phyloP scores from a whole-genome alignment of 208 protist genomes.

The Acanthamoeba quina region DNA sequence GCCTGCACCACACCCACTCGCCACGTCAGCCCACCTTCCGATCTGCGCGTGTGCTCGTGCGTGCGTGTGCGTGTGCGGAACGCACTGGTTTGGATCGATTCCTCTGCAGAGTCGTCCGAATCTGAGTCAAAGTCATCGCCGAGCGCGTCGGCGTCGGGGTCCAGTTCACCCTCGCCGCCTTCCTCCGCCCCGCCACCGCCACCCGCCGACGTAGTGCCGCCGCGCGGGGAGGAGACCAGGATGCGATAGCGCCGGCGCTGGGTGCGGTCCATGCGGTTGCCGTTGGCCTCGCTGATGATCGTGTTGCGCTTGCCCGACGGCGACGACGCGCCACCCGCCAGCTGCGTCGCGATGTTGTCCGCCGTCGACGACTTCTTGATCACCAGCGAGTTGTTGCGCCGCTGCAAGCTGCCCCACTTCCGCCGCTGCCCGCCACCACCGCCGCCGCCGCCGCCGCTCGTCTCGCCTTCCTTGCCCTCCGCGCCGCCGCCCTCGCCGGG shows the following conservation, averaged over 20 bases:
- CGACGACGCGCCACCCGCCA: background rate
- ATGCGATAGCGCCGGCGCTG: slow-evolving; percentile 50
- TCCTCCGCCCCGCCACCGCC: background rate
- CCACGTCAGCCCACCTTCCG: background rate
- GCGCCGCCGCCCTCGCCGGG: background rate
- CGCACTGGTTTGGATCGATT: background rate
- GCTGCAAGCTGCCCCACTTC: slow-evolving; percentile 36
- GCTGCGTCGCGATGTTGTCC: background rate
- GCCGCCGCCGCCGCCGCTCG: background rate
- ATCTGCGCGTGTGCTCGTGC: background rate
- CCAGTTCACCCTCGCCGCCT: background rate
- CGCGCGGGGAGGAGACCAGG: slow-evolving; percentile 16
- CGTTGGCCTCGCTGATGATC: slow-evolving; percentile 36
- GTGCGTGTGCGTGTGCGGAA: background rate
- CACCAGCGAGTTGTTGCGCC: slow-evolving; percentile 46
- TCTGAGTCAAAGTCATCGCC: slow-evolving; percentile 14
- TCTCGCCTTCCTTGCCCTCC: background rate
- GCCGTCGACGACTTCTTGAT: slow-evolving; percentile 46
- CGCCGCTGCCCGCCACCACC: background rate
- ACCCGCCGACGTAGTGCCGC: background rate
- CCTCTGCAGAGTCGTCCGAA: background rate
- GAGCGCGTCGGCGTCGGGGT: background rate
- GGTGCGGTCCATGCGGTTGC: slow-evolving; percentile 35
- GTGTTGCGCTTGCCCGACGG: slow-evolving; percentile 33
- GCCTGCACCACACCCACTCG: background rate